Conservation (phyloP, 202 grass and related monocot species). For the Zizania palustris region DNA sequence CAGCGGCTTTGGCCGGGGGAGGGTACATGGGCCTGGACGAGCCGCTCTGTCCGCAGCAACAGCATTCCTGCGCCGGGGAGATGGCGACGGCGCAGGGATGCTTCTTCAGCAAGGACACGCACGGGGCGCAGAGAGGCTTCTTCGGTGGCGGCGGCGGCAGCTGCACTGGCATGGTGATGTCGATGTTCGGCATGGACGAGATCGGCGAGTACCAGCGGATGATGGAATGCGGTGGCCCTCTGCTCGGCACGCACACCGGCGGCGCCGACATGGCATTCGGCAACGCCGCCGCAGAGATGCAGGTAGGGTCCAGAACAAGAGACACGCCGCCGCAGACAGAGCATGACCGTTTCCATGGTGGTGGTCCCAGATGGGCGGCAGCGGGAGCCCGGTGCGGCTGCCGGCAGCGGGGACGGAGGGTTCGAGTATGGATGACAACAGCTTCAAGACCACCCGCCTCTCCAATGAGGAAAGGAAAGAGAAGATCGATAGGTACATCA, state of each 20-base stretch:
- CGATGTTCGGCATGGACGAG: constrained; percentile 56
- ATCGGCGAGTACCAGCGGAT: constrained; percentile 65
- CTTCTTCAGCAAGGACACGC: constrained; percentile 37
- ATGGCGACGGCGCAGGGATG: constrained; percentile 4
- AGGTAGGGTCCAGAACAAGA: constrained; percentile 42
- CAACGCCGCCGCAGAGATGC: constrained; percentile 52
- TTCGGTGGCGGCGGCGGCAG: constrained; percentile 25
- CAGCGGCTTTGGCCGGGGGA: constrained; percentile 39
- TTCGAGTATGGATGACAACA: constrained; percentile 58
- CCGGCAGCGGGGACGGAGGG: constrained; percentile 43
- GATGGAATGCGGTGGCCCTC: constrained; percentile 41
- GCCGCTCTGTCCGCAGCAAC: constrained; percentile 30
- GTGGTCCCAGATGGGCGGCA: constrained; percentile 47
- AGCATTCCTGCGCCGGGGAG: constrained; percentile 1
- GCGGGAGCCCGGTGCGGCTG: constrained; percentile 44
- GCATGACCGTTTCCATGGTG: constrained; percentile 44
- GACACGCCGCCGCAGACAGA: not conserved
- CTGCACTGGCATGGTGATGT: constrained; percentile 44
- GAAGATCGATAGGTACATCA: constrained; percentile 96
- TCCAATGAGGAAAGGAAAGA: constrained; percentile 74
- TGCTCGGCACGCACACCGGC: constrained; percentile 35
- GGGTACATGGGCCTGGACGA: constrained; percentile 48
- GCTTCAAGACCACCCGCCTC: constrained; percentile 69
- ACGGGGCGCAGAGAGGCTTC: constrained; percentile 25
- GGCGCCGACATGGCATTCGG: constrained; percentile 29